Base-by-base conservation (phyloP, 345 rosid genomes). In the Syzygium aromaticum region DNA sequence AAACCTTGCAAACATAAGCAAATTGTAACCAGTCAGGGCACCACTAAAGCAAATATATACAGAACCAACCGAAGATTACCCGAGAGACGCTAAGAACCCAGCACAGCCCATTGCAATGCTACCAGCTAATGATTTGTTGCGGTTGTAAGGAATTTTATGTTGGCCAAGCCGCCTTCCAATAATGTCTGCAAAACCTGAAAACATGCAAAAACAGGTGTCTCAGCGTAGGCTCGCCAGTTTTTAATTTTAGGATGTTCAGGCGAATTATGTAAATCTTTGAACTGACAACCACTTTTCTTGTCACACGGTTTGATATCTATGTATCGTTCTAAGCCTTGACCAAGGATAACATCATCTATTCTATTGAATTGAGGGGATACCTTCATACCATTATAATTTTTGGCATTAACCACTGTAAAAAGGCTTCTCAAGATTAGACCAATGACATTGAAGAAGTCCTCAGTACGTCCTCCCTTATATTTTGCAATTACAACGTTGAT, bases 121-220 rank as follows among this genome's bases (percentile, higher is more conserved):
- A 87, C 99, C 99, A 5, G 95, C 98, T 54, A 92, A 27, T 14
- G 99, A 94, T 90, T 98, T 98, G 91, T 94, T 90, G 83, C 56
- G 92, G 94, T 96, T 98, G 93, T 98, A 93, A 56, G 98, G 94
- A 57, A 95, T 90, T 93, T 95, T 98, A 91, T 86, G 90, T 61
- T 19, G 89, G 89, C 99, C 99, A 30, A 93, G 88, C 82, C 93
- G 91, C 88, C 98, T 94, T 85, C 99, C 99, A 27, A 98, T 93
- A 17, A 96, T 88, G 87, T 98, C 99, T 52, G 99, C 99, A 67
- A 98, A 77, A 25, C 99, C 99, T 98, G 88, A 89, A 87, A 84
- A 52, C 63, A 84, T 43, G 52, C 84, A 86, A 46, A 54, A 33
- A 52, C 84, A 64, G 15, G 63, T 52, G 78, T 64, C 43, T 64